Percentiles rank a stretch among this genome's conserved stretches.
Evolutionary conservation across 345 rosid genomes (phyloP).

Genomic region (Euphorbia peplus): DNA sequence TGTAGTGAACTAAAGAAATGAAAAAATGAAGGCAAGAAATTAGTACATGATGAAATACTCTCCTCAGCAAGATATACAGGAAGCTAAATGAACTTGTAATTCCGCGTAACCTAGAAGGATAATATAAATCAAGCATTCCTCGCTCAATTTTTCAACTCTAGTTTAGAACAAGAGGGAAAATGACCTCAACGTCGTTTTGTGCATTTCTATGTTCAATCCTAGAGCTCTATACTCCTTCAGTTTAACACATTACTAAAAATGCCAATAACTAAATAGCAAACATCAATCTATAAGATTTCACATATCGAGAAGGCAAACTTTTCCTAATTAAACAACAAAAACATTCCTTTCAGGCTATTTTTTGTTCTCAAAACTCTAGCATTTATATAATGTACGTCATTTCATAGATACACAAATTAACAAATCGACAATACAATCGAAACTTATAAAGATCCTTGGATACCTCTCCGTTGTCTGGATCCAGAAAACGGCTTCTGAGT

Average conservation of each 20-base stretch:
- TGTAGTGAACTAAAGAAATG: neutral
- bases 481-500: slow-evolving; percentile 63
- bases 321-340: neutral
- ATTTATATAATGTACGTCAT: neutral
- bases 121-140: neutral
- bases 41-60: too few relatives aligned
- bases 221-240: neutral
- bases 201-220: neutral
- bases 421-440: neutral
- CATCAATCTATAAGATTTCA: neutral
- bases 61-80: neutral
- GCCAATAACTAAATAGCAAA: neutral
- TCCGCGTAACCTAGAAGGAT: neutral
- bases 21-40: neutral
- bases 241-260: neutral
- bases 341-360: neutral
- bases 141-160: too few relatives aligned
- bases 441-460: neutral
- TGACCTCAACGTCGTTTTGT: neutral
- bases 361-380: neutral
- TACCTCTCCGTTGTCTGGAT: slow-evolving; percentile 71
- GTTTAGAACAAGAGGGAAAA: neutral
- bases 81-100: neutral
- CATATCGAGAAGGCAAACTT: neutral
- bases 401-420: neutral